These are phyloP conservation scores for Seiridium unicorne DNA, from an alignment of 2,329 filamentous ascomycete species.

Conservation along the genomic window DNA sequence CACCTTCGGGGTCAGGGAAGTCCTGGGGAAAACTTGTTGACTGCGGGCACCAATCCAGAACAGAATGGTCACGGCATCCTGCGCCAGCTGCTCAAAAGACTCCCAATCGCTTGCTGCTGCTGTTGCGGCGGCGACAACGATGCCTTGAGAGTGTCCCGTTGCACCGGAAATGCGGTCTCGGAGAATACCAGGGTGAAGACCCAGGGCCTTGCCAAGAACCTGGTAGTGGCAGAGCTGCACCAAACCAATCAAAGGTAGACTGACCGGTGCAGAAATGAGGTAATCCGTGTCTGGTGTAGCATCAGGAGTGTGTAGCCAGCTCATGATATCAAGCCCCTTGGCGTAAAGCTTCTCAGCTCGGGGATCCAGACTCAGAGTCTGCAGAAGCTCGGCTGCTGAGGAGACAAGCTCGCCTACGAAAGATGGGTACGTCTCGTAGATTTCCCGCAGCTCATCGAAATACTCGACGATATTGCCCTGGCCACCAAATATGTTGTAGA, in stretches of 20 bases:
- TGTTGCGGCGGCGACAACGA: slow-evolving; percentile 89
- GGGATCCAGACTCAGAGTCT: slow-evolving; percentile 77
- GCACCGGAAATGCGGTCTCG: slow-evolving; percentile 82
- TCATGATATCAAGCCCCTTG: slow-evolving; percentile 93
- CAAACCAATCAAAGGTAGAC: slow-evolving; percentile 91
- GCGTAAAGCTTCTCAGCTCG: slow-evolving; percentile 92
- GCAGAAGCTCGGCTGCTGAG: slow-evolving; percentile 81
- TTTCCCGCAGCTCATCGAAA: slow-evolving; percentile 92
- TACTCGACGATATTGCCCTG: slow-evolving; percentile 99
- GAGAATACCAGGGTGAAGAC: slow-evolving; percentile 84
- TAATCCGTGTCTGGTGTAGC: slow-evolving; percentile 93
- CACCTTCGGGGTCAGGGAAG: slow-evolving; percentile 85
- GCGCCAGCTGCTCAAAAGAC: slow-evolving; percentile 77
- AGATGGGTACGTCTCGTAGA: slow-evolving; percentile 86
- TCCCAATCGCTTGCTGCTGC: slow-evolving; percentile 93
- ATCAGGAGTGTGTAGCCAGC: slow-evolving; percentile 87
- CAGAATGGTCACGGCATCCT: slow-evolving; percentile 82
- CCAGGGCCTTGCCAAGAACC: slow-evolving; percentile 88
- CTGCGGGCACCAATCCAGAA: slow-evolving; percentile 99
- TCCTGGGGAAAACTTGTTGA: slow-evolving; percentile 95
- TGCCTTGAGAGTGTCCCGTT: slow-evolving; percentile 94
- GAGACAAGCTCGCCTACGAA: slow-evolving; percentile 86
- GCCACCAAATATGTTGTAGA: slow-evolving; percentile 94
- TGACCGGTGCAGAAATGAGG: slow-evolving; percentile 90
- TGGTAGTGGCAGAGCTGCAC: slow-evolving; percentile 96